Base-by-base conservation (phyloP, 2,329 filamentous ascomycete species). In the Escovopsis weberi region DNA sequence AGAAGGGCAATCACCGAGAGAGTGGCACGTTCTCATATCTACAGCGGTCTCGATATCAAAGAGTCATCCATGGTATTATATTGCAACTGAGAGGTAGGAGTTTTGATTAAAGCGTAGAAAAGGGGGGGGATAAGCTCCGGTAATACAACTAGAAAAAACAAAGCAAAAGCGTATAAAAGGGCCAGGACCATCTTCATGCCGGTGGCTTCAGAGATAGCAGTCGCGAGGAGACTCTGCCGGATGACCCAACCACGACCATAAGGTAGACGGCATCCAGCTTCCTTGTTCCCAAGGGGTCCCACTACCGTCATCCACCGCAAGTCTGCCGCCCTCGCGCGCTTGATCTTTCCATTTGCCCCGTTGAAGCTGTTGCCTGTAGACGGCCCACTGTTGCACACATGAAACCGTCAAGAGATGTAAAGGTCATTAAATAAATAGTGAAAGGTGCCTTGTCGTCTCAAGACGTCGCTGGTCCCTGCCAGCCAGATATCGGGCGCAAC, bases 21-120 rank as follows among this genome's bases (percentile, higher is more conserved):
- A 23, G 23, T 23, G 23, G 23, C 23, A 23, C 23, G 6, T 23
- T 23, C 6, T 23, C 23, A 4, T 6, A 23, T 23, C 23, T 23
- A 6, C 23, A 23, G 23, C 23, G 23, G 3, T 23, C 3, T 23
- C 23, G 23, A 23, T 4, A 23, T 4, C 23, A 23, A 43, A 43
- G 18, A 39, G 28, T 28, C 19, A 15, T 34, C 43, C 43, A 43
- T 39, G 43, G 32, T 33, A 44, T 41, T 47, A 51, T 53, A 55
- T 52, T 53, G 50, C 52, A 43, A 55, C 51, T 47, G 47, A 48
- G 55, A 55, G 54, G 51, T 56, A 55, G 54, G 53, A 55, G 54
- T 49, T 55, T 53, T 55, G 53, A 63, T 63, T 63, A 59, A 62
- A 60, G 53, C 54, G 51, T 62, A 53, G 56, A 50, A 56, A 59